phyloP scores from a whole-genome alignment of 2,329 filamentous ascomycete genomes.

The Alternaria ethzedia region DNA sequence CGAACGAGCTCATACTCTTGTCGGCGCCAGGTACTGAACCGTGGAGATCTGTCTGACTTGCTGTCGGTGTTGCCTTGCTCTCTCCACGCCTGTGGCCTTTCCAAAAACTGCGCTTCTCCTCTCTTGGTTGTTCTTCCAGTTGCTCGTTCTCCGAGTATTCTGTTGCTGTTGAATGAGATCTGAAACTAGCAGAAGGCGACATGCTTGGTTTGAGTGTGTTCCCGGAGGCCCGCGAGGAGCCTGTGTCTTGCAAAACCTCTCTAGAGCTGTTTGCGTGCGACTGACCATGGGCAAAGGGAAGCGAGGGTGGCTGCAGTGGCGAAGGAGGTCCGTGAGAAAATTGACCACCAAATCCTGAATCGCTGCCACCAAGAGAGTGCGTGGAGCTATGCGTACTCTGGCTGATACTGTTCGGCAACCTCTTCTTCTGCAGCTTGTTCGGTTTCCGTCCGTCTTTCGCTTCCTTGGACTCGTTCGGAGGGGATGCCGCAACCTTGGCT shows the following conservation, averaged over 20 bases:
- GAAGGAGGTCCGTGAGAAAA: conserved; percentile 31
- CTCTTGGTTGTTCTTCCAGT: conserved; percentile 62
- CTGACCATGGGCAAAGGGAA: conserved; percentile 35
- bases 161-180: conserved; percentile 72
- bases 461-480: conserved; percentile 62
- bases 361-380: conserved; percentile 67
- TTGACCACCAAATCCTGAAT: conserved; percentile 23
- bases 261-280: conserved; percentile 34
- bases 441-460: conserved; percentile 64
- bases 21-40: conserved; percentile 47
- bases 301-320: conserved; percentile 42
- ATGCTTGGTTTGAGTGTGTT: conserved; percentile 67
- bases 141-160: conserved; percentile 84
- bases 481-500: conserved; percentile 55
- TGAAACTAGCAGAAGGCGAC: conserved; percentile 78
- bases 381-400: conserved; percentile 91
- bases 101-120: conserved; percentile 72
- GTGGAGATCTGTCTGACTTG: conserved; percentile 45
- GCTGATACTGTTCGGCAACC: conserved; percentile 74
- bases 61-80: conserved; percentile 44
- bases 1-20: conserved; percentile 50
- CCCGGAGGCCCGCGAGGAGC: conserved; percentile 55
- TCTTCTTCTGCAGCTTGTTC: conserved; percentile 90
- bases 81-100: conserved; percentile 62
- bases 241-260: conserved; percentile 44